These are phyloP conservation scores for Mediolabrus comicus DNA, from an alignment of 108 stramenopile genomes.

Conservation along the genomic window DNA sequence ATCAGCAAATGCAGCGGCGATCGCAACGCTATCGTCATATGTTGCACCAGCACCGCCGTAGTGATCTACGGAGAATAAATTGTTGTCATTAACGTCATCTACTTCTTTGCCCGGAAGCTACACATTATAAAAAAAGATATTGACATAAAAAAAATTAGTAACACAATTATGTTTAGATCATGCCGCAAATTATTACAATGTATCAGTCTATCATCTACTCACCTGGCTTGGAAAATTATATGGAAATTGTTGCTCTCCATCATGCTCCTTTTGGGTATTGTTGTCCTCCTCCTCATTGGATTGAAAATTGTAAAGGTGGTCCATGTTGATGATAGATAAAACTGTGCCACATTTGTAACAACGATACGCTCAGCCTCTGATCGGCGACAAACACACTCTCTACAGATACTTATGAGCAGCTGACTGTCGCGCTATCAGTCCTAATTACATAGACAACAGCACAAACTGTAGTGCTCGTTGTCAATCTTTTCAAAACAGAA, in stretches of 20 bases:
- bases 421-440: too few species aligned
- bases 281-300: too few species aligned
- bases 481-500: too few species aligned
- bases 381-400: too few species aligned
- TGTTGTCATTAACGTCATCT: not conserved
- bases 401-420: too few species aligned
- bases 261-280: not conserved
- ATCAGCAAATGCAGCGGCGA: not conserved
- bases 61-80: not conserved
- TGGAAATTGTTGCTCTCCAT: not conserved
- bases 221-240: not conserved
- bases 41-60: not conserved
- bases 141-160: too few species aligned
- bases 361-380: too few species aligned
- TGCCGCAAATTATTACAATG: not conserved
- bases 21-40: not conserved
- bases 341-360: too few species aligned
- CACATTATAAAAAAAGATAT: too few species aligned
- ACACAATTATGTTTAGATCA: too few species aligned
- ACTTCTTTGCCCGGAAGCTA: not conserved
- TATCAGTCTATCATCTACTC: not conserved
- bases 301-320: not conserved
- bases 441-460: too few species aligned
- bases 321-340: not conserved
- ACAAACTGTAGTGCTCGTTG: too few species aligned